phyloP scores from a whole-genome alignment of 2,329 filamentous ascomycete species.

The Graphilbum sp. region DNA sequence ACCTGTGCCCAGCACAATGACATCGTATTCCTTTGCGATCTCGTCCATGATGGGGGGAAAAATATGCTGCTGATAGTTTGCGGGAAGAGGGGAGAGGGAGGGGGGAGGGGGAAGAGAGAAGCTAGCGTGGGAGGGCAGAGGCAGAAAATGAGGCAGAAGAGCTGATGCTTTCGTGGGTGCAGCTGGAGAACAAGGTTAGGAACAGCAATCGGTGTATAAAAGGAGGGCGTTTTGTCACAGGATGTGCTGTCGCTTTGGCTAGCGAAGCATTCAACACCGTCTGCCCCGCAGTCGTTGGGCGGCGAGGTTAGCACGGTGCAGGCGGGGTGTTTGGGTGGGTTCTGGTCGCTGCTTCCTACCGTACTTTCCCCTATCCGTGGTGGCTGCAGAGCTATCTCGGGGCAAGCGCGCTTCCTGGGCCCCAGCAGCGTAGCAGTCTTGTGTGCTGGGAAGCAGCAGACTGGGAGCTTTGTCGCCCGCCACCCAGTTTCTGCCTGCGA shows the following conservation, averaged over 20 bases:
- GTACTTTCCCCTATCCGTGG: background rate
- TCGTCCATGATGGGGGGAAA: constrained; percentile 69
- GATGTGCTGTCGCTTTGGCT: too few species aligned
- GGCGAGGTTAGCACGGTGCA: background rate
- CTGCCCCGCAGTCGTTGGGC: background rate
- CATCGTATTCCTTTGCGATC: constrained; percentile 96
- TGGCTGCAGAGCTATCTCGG: background rate
- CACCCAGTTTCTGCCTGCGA: too few species aligned
- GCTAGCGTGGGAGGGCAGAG: too few species aligned
- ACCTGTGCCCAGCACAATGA: constrained; percentile 97
- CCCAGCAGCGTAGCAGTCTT: background rate
- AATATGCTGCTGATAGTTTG: background rate
- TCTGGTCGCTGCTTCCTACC: background rate
- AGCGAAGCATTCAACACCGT: background rate
- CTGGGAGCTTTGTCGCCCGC: too few species aligned
- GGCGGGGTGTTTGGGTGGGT: background rate
- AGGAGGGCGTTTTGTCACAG: background rate
- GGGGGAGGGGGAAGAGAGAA: background rate
- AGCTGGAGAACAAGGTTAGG: too few species aligned
- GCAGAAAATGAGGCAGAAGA: background rate
- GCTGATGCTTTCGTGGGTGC: background rate
- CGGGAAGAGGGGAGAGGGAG: background rate
- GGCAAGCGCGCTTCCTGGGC: background rate
- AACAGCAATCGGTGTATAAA: too few species aligned
- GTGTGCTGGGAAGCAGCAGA: too few species aligned